These are phyloP conservation scores for bread wheat (Triticum aestivum) DNA, from an alignment of 176 grass and related monocot genomes.

Conservation along the genomic window IWGSC_CS_RefSeq_v2.1 NC_057813.1:319409885-319410384, in stretches of 20 bases:
- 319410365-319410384: background rate
- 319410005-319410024: constrained; percentile 9
- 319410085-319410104: background rate
- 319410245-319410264: constrained; percentile 67
- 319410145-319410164: constrained; percentile 56
- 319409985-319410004: background rate
- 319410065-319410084: background rate
- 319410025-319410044: constrained; percentile 4
- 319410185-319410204: constrained; percentile 90
- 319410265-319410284: constrained; percentile 69
- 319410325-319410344: constrained; percentile 75
- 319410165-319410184: constrained; percentile 91
- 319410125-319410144: background rate
- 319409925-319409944: no score
- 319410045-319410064: background rate
- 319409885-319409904: no score
- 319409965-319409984: no score
- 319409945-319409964: no score
- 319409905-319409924: no score
- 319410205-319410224: constrained; percentile 87
- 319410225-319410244: constrained; percentile 73
- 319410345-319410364: constrained; percentile 71
- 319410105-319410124: constrained; percentile 12
- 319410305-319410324: constrained; percentile 91
- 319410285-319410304: constrained; percentile 71